These are phyloP conservation scores for Penicillium crustosum DNA, from an alignment of 2,329 filamentous ascomycete genomes.

Conservation along the genomic window DNA sequence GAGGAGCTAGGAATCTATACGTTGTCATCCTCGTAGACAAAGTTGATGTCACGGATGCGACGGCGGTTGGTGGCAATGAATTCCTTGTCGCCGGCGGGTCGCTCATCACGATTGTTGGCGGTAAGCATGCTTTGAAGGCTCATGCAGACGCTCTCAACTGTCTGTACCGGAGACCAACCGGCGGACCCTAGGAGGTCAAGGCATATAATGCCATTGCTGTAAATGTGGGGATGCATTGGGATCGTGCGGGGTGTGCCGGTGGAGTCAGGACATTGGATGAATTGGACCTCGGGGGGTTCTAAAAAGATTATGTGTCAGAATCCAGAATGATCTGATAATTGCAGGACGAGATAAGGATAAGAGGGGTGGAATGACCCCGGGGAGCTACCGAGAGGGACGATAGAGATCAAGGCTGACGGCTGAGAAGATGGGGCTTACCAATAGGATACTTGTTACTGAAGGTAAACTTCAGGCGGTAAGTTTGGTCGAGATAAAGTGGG, in stretches of 20 bases:
- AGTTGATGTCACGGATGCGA: constrained; percentile 84
- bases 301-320: constrained; percentile 1
- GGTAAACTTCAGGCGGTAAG: constrained; percentile 80
- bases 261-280: constrained; percentile 59
- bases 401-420: not conserved
- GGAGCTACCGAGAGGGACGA: not conserved
- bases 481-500: constrained; percentile 78
- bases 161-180: constrained; percentile 96
- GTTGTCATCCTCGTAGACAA: constrained; percentile 88
- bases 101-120: constrained; percentile 86
- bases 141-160: constrained; percentile 95
- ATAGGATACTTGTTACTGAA: constrained; percentile 88
- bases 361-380: not conserved
- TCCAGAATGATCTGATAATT: not conserved
- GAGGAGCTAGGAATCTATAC: constrained; percentile 48
- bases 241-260: constrained; percentile 57
- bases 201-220: constrained; percentile 98
- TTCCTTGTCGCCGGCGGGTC: constrained; percentile 84
- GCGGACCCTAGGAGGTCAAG: constrained; percentile 84
- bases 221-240: constrained; percentile 95
- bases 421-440: constrained; percentile 55
- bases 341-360: not conserved
- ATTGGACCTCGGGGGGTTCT: constrained; percentile 96
- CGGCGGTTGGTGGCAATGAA: constrained; percentile 80
- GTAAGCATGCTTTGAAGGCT: constrained; percentile 98